A percentile compares a stretch with the other conserved stretches of the same genome.
phyloP scores from a whole-genome alignment of 352 stramenopile species.

The Phytophthora constricta region DNA sequence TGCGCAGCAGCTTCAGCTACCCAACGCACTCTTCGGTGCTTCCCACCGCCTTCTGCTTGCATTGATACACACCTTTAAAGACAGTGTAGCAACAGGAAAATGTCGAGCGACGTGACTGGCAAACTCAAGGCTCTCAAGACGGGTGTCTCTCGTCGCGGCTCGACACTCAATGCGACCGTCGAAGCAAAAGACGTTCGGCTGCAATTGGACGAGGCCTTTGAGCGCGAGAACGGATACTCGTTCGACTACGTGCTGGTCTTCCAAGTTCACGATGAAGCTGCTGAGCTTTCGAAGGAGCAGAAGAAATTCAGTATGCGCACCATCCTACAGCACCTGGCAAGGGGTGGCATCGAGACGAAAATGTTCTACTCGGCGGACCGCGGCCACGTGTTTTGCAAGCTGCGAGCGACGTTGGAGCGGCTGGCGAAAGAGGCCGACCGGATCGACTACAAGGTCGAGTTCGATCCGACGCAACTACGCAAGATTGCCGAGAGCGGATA shows the following conservation, averaged over 20 bases:
- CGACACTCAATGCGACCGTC: constrained; percentile 67
- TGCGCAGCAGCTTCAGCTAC: not conserved
- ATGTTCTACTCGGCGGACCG: constrained; percentile 81
- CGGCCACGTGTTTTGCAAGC: constrained; percentile 80
- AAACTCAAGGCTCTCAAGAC: constrained; percentile 70
- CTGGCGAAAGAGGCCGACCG: constrained; percentile 74
- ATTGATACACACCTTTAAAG: constrained; percentile 8
- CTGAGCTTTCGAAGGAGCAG: constrained; percentile 54
- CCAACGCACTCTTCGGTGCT: constrained; percentile 7
- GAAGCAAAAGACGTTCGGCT: constrained; percentile 70
- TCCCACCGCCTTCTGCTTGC: constrained; percentile 10
- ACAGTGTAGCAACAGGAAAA: constrained; percentile 23
- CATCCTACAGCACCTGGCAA: constrained; percentile 70
- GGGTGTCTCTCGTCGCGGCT: constrained; percentile 65
- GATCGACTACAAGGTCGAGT: constrained; percentile 85
- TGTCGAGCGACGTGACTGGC: constrained; percentile 30
- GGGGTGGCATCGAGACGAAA: constrained; percentile 81
- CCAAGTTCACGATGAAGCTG: constrained; percentile 78
- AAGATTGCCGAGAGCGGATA: constrained; percentile 63
- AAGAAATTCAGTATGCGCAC: constrained; percentile 79
- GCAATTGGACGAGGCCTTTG: constrained; percentile 67
- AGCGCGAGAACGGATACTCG: constrained; percentile 73
- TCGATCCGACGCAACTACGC: constrained; percentile 63
- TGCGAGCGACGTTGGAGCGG: constrained; percentile 69
- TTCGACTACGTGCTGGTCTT: constrained; percentile 87